Percentiles rank a stretch among this genome's conserved stretches.
Conservation (phyloP, 768 basidiomycete species). For the Gymnopilus junonius region DNA sequence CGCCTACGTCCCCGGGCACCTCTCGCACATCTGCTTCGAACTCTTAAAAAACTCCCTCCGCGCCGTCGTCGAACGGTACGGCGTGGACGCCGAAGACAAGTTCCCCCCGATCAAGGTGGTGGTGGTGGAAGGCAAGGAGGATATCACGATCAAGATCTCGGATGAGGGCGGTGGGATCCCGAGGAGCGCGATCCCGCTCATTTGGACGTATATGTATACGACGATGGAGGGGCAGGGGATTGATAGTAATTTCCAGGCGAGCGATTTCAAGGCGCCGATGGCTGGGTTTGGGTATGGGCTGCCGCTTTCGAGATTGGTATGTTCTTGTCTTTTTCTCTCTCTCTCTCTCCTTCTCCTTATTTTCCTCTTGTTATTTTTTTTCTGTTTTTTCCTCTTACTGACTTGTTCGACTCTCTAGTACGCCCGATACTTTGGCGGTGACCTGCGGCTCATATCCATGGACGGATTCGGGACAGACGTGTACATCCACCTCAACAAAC, state of each 20-base stretch:
- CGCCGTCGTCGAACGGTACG: slow-evolving; percentile 93
- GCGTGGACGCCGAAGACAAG: slow-evolving; percentile 75
- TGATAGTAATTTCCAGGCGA: slow-evolving; percentile 79
- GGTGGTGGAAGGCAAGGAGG: slow-evolving; percentile 96
- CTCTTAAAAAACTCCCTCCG: slow-evolving; percentile 97
- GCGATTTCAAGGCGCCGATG: slow-evolving; percentile 97
- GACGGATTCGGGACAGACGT: slow-evolving; percentile 97
- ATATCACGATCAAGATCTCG: slow-evolving; percentile 98
- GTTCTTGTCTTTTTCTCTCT: slow-evolving; percentile 29
- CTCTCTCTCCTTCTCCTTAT: neutral
- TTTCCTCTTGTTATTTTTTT: neutral
- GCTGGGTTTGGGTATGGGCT: slow-evolving; percentile 96
- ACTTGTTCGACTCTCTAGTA: slow-evolving; percentile 58
- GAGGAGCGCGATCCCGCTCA: slow-evolving; percentile 84
- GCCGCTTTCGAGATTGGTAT: slow-evolving; percentile 86
- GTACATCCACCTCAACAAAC: slow-evolving; percentile 87
- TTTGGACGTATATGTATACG: slow-evolving; percentile 99
- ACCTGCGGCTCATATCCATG: slow-evolving; percentile 94
- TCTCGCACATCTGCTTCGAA: slow-evolving; percentile 97
- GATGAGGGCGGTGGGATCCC: slow-evolving; percentile 98
- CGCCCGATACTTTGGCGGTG: slow-evolving; percentile 94
- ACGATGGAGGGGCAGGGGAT: slow-evolving; percentile 78
- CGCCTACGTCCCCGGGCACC: slow-evolving; percentile 94
- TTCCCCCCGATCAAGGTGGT: slow-evolving; percentile 94
- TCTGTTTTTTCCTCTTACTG: neutral